phyloP scores from a whole-genome alignment of 2,329 filamentous ascomycete genomes.

The Aspergillus tubingensis region DNA sequence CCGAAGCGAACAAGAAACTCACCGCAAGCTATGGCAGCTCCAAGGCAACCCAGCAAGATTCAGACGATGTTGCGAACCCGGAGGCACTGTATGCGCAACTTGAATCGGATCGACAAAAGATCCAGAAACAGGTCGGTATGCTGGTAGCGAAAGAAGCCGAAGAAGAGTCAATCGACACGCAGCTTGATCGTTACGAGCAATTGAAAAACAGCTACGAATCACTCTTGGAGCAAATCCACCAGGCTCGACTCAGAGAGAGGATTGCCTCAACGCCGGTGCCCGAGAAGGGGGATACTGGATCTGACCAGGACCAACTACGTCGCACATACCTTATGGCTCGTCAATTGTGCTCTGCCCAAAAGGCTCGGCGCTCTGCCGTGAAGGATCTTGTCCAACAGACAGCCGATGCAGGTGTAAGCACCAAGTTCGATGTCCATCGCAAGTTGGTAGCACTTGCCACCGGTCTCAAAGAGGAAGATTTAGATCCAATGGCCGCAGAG shows the following conservation, averaged over 20 bases:
- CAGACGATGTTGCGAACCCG: constrained; percentile 45
- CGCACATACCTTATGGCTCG: constrained; percentile 34
- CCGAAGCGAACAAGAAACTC: constrained; percentile 72
- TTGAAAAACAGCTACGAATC: constrained; percentile 42
- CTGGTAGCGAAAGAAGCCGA: constrained; percentile 42
- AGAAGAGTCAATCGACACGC: constrained; percentile 37
- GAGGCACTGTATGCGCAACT: constrained; percentile 45
- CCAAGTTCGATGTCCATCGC: constrained; percentile 50
- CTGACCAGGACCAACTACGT: constrained; percentile 34
- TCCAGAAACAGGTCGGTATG: constrained; percentile 42
- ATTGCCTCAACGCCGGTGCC: constrained; percentile 24
- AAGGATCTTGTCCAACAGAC: constrained; percentile 47
- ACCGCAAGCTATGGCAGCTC: constrained; percentile 62
- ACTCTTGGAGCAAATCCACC: constrained; percentile 48
- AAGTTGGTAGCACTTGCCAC: constrained; percentile 51
- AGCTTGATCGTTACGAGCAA: constrained; percentile 43
- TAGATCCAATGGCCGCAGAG: constrained; percentile 51
- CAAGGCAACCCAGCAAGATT: constrained; percentile 59
- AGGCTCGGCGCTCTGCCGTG: constrained; percentile 38
- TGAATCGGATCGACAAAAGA: constrained; percentile 47
- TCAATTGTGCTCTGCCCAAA: constrained; percentile 36
- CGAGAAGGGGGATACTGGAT: constrained; percentile 15
- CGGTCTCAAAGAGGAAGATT: constrained; percentile 49
- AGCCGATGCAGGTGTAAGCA: constrained; percentile 48
- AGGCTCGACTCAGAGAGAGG: constrained; percentile 36